Evolutionary conservation across 257 asterid species (phyloP).

Genomic region (Mentha longifolia): DNA sequence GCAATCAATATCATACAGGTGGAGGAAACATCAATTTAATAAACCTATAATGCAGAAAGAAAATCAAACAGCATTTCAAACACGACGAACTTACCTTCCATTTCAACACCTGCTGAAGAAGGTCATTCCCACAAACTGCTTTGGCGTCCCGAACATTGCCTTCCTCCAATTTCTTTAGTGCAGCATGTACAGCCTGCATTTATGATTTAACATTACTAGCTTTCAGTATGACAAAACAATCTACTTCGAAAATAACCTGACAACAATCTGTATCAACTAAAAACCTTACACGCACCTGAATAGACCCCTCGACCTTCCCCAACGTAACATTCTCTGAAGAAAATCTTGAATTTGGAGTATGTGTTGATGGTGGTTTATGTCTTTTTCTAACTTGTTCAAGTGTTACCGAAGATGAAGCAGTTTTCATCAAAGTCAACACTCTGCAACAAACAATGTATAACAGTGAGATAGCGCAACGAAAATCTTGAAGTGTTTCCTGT

Average conservation of each 20-base stretch:
- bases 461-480: neutral
- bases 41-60: neutral
- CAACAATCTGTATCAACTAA: conserved; percentile 19
- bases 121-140: conserved; percentile 72
- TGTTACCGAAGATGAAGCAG: conserved; percentile 59
- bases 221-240: conserved; percentile 16
- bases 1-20: conserved; percentile 13
- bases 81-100: conserved; percentile 62
- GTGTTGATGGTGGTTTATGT: conserved; percentile 58
- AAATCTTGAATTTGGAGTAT: conserved; percentile 44
- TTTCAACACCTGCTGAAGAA: conserved; percentile 66
- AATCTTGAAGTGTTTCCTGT: conserved; percentile 16
- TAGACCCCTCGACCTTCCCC: conserved; percentile 80
- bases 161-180: conserved; percentile 64
- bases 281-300: conserved; percentile 53
- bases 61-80: conserved; percentile 10
- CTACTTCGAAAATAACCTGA: neutral
- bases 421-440: conserved; percentile 55
- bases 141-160: conserved; percentile 82
- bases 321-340: conserved; percentile 54
- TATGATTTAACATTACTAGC: conserved; percentile 7
- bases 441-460: conserved; percentile 45
- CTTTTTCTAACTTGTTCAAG: conserved; percentile 47
- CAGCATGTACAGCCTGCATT: conserved; percentile 79
- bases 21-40: conserved; percentile 9